A percentile compares a stretch with the other conserved stretches of the same genome.
Conservation (phyloP, 768 basidiomycete genomes). For the Leucosporidium yakuticum region DNA sequence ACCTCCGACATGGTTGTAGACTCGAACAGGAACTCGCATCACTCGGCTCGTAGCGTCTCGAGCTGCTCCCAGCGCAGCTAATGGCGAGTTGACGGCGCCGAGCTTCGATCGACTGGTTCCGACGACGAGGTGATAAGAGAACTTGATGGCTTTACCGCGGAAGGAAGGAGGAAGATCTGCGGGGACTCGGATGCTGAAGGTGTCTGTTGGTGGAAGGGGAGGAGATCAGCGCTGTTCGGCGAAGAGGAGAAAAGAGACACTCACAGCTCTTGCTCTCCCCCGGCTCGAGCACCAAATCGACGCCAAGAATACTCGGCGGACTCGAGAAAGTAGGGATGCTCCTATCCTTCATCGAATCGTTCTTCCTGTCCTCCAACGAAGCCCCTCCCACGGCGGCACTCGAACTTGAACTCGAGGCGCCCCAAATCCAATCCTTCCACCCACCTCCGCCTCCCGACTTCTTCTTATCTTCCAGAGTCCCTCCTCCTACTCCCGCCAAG, state of each 20-base stretch:
- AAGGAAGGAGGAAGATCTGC: slow-evolving; percentile 82
- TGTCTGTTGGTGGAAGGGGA: slow-evolving; percentile 52
- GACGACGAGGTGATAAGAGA: slow-evolving; percentile 84
- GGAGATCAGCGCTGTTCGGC: background rate
- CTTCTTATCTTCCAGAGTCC: slow-evolving; percentile 33
- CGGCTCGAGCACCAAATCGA: slow-evolving; percentile 73
- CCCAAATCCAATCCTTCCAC: slow-evolving; percentile 36
- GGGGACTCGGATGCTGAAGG: slow-evolving; percentile 70
- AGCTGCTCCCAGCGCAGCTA: slow-evolving; percentile 43
- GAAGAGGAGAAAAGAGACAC: slow-evolving; percentile 41
- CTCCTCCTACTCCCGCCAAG: slow-evolving; percentile 31
- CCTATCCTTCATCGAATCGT: slow-evolving; percentile 43
- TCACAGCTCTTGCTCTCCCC: slow-evolving; percentile 78
- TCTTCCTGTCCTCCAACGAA: slow-evolving; percentile 46
- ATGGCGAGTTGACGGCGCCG: slow-evolving; percentile 27
- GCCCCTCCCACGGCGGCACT: slow-evolving; percentile 40
- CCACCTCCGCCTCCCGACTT: slow-evolving; percentile 1
- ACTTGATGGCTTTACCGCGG: slow-evolving; percentile 70
- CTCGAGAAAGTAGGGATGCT: slow-evolving; percentile 75
- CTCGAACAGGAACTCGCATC: slow-evolving; percentile 83
- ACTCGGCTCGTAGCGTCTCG: slow-evolving; percentile 59
- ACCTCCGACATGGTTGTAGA: slow-evolving; percentile 85
- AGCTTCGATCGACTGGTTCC: slow-evolving; percentile 56
- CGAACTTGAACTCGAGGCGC: slow-evolving; percentile 40
- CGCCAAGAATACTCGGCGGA: slow-evolving; percentile 78